Evolutionary conservation across 768 basidiomycete species (phyloP), one percentile per base, ranked within the genome.

Genomic region (Russula sp.): DNA sequence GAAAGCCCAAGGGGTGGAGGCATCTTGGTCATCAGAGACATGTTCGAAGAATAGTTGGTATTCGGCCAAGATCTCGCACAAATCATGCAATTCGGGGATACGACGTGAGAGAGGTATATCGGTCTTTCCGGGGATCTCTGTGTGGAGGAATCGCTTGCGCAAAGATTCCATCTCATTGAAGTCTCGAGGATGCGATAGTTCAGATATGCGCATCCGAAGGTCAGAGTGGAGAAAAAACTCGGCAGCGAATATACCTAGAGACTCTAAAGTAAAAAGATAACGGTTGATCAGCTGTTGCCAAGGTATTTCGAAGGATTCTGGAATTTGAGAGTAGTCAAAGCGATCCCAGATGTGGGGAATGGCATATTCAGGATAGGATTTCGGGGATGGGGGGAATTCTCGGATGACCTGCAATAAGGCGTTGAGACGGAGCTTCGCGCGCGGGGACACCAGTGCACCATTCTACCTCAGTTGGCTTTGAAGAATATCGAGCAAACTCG

Each of bases 231-330:
- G 75, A 72, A 83, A 93, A 58, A 86, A 72, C 49, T 90, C 90
- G 11, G 89, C 90, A 49, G 81, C 82, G 69, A 85, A 88, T 10
- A 86, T 84, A 1, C 90, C 90, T 4, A 93, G 71, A 70, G 82
- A 85, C 65, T 78, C 72, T 41, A 81, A 73, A 0, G 88, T 86
- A 29, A 80, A 77, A 48, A 77, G 70, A 72, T 88, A 88, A 55
- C 88, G 82, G 57, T 78, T 79, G 58, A 80, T 74, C n/a, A 90
- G 73, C 67, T 81, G 83, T 46, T 76, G 73, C 79, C 83, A 84
- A 20, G 83, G 77, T 53, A 90, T 76, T 54, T 75, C 76, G 50
- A 78, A 63, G 39, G 74, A 65, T 7, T 56, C 63, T 45, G 71
- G 70, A 57, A 73, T 61, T 32, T 69, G 66, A 63, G 76, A 75